These are phyloP conservation scores for Lepiota venenata DNA, from an alignment of 768 basidiomycete genomes.

Conservation along the genomic window DNA sequence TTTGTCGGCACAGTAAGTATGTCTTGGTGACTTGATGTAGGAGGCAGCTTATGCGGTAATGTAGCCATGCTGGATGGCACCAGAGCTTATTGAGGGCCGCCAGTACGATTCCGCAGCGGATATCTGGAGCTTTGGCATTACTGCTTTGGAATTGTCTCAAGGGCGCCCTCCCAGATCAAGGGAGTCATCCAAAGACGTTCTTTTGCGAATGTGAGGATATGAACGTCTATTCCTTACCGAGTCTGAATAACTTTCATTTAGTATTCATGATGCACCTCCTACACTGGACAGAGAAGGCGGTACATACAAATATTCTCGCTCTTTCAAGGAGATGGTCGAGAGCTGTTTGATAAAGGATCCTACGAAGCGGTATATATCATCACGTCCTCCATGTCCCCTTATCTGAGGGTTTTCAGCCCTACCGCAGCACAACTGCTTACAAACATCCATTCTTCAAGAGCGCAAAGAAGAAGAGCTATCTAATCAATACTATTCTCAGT, in stretches of 20 bases:
- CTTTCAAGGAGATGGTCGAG: constrained; percentile 81
- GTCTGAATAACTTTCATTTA: constrained; percentile 21
- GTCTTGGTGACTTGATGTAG: neutral
- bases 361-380: constrained; percentile 52
- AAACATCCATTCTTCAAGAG: constrained; percentile 75
- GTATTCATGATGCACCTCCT: constrained; percentile 77
- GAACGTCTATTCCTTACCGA: neutral
- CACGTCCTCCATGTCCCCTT: neutral
- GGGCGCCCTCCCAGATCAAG: constrained; percentile 85
- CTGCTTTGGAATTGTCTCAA: constrained; percentile 85
- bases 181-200: constrained; percentile 67
- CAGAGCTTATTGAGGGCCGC: constrained; percentile 83
- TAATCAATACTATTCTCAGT: constrained; percentile 77
- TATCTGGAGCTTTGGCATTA: constrained; percentile 96
- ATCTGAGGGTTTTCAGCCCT: constrained; percentile 43
- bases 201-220: constrained; percentile 62
- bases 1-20: constrained; percentile 84
- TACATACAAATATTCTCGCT: constrained; percentile 69
- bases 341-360: constrained; percentile 87
- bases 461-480: constrained; percentile 75
- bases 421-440: constrained; percentile 74
- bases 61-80: constrained; percentile 96
- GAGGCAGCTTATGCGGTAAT: neutral
- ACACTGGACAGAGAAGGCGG: constrained; percentile 72
- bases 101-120: constrained; percentile 87